Conservation (phyloP, 768 basidiomycete species). For the Kwoniella sp. region DNA sequence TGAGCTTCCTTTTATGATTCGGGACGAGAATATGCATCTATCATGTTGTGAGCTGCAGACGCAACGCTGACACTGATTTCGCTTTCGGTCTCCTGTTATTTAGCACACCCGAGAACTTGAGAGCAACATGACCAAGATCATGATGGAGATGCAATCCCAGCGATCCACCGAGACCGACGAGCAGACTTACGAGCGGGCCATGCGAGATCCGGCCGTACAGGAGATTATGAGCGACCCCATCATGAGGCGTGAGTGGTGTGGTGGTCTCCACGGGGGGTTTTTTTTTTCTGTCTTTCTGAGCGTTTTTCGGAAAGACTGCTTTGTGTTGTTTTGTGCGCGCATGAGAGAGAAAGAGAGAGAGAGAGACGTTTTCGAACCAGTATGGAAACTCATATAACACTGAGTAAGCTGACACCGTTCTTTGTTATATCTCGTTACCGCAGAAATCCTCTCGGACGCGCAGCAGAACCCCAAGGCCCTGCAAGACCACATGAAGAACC, state of each 20-base stretch:
- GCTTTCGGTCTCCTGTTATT: not conserved
- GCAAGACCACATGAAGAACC: conserved; percentile 94
- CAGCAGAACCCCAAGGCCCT: conserved; percentile 84
- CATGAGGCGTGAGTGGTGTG: conserved; percentile 18
- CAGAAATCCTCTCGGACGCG: conserved; percentile 82
- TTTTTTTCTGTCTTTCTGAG: not conserved
- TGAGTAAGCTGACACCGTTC: not conserved
- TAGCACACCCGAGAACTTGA: conserved; percentile 78
- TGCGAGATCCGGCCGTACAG: conserved; percentile 93
- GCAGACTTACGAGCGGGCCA: conserved; percentile 86
- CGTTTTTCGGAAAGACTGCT: not conserved
- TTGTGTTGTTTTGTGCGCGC: no score
- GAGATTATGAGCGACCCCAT: conserved; percentile 48
- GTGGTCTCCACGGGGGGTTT: no score
- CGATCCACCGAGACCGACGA: conserved; percentile 86
- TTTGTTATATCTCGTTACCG: no score
- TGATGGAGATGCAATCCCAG: conserved; percentile 75
- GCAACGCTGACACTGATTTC: not conserved
- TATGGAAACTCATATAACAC: not conserved
- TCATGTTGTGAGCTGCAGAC: not conserved
- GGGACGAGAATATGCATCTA: not conserved
- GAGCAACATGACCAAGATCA: conserved; percentile 75
- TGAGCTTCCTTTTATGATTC: conserved; percentile 24
- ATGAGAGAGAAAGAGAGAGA: no score
- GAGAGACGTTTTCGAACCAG: no score